Base-by-base conservation (phyloP, 768 basidiomycete species). In the Serendipita indica region DNA sequence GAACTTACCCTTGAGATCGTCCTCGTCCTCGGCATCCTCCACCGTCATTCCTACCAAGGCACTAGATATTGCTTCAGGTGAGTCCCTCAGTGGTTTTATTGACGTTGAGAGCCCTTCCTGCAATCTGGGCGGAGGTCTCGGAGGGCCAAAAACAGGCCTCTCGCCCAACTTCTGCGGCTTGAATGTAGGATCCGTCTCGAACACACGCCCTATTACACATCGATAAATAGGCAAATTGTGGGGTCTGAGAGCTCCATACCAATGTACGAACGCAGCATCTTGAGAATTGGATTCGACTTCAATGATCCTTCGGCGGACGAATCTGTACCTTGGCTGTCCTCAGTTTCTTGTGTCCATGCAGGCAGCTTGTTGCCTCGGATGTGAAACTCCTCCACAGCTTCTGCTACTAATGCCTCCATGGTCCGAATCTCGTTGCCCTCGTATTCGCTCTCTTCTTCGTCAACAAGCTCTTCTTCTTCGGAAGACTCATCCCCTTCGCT, bases 261-360 rank as follows among this genome's bases (percentile, higher is more conserved):
- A 78, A 82, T 76, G 60, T 90, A 67, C 13, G 84, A 82, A 33
- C 82, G 82, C 62, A 91, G 72, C 33, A 89, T 68, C 66, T 82
- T 88, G 64, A 89, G 67, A 68, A 91, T 89, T 0, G 86, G 84
- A 65, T 90, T 91, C 18, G 75, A 78, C 65, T 82, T 82, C 57
- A 75, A 72, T 78, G 75, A 22, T 81, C 78, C 13, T 69, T 68
- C 3, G 74, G 62, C 12, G 73, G 67, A 37, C 72, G 67, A 46
- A 76, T 72, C 2, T 70, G 66, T 4, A 73, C 72, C 14, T 68
- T 66, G 13, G 69, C 67, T 12, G 68, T 68, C 58, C 70, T 73
- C 30, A 72, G 13, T n/a, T 62, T n/a, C 60, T 64, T 0, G 65
- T 68, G 5, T 63, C 60, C 41, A 66, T 41, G 2, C 67, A 60